These are phyloP conservation scores for Cladobotryum mycophilum DNA, from an alignment of 2,329 filamentous ascomycete genomes.

Conservation along the genomic window DNA sequence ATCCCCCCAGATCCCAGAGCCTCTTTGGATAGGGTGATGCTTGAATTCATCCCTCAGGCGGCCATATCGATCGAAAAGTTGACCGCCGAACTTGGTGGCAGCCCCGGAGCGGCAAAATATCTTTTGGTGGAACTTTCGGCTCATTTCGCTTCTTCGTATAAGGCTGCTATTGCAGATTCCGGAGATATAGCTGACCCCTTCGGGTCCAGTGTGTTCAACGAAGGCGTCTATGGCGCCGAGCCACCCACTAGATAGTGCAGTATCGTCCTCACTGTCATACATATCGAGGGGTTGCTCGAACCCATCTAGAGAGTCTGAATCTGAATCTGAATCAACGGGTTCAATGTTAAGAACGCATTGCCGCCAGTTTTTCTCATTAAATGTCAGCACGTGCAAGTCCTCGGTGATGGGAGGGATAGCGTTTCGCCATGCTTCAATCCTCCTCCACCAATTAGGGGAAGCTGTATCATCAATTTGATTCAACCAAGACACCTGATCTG, in stretches of 20 bases:
- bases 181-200: too few relatives aligned
- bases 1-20: background rate
- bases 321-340: background rate
- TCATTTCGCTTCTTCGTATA: background rate
- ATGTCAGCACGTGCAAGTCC: background rate
- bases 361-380: background rate
- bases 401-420: too few relatives aligned
- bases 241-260: background rate
- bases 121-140: background rate
- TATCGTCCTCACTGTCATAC: too few relatives aligned
- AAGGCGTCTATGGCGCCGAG: background rate
- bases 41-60: background rate
- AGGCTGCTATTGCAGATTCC: background rate
- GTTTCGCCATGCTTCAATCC: too few relatives aligned
- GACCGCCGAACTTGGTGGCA: too few relatives aligned
- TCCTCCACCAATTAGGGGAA: too few relatives aligned
- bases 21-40: background rate
- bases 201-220: too few relatives aligned
- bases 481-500: background rate
- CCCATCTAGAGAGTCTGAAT: background rate
- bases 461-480: too few relatives aligned
- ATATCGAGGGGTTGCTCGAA: background rate
- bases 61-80: background rate
- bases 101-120: too few relatives aligned
- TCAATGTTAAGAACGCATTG: background rate